A percentile compares a stretch with the other conserved stretches of the same genome.
Evolutionary conservation across 176 grass and related monocot genomes (phyloP).

Genomic region (Chrysopogon serrulatus): DNA sequence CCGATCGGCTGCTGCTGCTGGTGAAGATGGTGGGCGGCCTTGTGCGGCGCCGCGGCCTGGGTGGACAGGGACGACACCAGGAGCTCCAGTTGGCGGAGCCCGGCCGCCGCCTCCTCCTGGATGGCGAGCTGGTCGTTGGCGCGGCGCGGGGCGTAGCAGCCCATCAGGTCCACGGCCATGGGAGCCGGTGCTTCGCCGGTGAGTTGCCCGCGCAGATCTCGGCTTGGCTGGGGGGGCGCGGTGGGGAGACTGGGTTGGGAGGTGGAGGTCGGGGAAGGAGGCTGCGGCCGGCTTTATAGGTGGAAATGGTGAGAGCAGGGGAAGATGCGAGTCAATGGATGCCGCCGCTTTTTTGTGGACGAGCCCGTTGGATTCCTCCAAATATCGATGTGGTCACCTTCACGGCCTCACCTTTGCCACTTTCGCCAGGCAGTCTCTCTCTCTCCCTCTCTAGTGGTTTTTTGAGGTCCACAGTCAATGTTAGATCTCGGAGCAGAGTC

Average conservation of each 20-base stretch:
- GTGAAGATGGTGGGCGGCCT: neutral
- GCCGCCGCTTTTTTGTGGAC: neutral
- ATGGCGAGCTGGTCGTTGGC: constrained; percentile 70
- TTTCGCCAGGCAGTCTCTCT: neutral
- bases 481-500: neutral
- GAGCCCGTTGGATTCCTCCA: neutral
- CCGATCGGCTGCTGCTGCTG: constrained; percentile 41
- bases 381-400: neutral
- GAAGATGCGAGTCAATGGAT: constrained; percentile 47
- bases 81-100: constrained; percentile 72
- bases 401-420: neutral
- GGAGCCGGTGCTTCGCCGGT: constrained; percentile 1
- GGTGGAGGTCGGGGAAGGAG: neutral
- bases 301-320: constrained; percentile 26
- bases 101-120: constrained; percentile 74
- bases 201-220: constrained; percentile 24
- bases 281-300: constrained; percentile 37
- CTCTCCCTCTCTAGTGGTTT: neutral
- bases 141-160: constrained; percentile 51
- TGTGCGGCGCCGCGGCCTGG: constrained; percentile 18
- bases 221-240: no score
- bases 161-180: constrained; percentile 74
- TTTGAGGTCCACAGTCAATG: neutral
- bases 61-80: constrained; percentile 63
- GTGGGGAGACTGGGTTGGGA: neutral